Evolutionary conservation across 345 rosid species (phyloP).

Genomic region (Atalantia buxifolia): DNA sequence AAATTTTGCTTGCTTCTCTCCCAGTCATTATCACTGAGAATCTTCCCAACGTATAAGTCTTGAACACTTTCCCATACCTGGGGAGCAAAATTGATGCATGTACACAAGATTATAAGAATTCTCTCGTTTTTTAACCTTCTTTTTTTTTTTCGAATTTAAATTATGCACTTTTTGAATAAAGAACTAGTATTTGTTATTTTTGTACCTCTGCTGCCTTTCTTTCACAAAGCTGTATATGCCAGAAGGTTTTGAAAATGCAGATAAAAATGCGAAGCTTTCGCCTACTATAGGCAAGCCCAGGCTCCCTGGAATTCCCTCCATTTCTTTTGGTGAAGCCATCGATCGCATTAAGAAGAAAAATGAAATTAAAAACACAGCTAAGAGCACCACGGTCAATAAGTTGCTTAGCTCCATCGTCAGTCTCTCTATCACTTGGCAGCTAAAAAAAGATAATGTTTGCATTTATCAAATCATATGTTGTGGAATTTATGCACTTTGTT

Average conservation of each 20-base stretch:
- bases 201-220: constrained; percentile 51
- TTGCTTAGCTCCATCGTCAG: constrained; percentile 43
- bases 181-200: not conserved
- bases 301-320: constrained; percentile 56
- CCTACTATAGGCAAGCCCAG: constrained; percentile 63
- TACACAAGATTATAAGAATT: not conserved
- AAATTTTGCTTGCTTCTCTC: constrained; percentile 62
- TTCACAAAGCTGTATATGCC: constrained; percentile 60
- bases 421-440: not conserved
- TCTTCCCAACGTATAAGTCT: constrained; percentile 53
- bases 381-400: constrained; percentile 22
- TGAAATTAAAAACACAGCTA: constrained; percentile 22
- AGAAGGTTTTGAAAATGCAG: constrained; percentile 50
- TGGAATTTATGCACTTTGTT: not conserved
- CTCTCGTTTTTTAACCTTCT: not conserved
- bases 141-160: too few relatives aligned
- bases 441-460: not conserved
- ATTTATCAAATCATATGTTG: not conserved
- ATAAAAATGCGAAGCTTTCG: constrained; percentile 56
- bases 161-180: not conserved
- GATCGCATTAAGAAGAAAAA: constrained; percentile 21
- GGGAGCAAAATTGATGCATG: not conserved
- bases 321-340: constrained; percentile 46
- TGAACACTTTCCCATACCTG: constrained; percentile 71
- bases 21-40: constrained; percentile 57